These are phyloP conservation scores for Gonium pectorale DNA, from an alignment of 139 green algal species.

Conservation along the genomic window DNA sequence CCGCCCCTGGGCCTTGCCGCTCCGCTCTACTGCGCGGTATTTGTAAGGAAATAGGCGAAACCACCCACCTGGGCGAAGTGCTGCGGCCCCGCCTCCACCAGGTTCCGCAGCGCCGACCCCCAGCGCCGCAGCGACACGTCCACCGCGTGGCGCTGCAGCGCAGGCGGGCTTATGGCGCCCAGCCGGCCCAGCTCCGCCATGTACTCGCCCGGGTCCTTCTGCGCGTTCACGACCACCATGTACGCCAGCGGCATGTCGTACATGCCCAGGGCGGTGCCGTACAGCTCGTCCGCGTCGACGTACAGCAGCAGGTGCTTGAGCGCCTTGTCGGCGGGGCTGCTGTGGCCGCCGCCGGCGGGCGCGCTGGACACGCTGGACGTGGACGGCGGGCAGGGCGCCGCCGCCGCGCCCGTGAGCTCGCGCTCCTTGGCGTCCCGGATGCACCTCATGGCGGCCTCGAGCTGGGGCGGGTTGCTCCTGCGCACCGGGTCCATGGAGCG, in stretches of 20 bases:
- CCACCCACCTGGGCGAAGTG: conserved; percentile 65
- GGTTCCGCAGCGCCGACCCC: conserved; percentile 68
- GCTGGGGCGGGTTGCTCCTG: conserved; percentile 69
- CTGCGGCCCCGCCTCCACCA: conserved; percentile 70
- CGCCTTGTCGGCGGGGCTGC: conserved; percentile 65
- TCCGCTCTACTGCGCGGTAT: too few relatives aligned
- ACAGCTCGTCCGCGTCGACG: conserved; percentile 82
- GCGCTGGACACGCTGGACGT: too few relatives aligned
- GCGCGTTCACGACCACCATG: conserved; percentile 87
- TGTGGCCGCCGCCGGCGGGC: not conserved
- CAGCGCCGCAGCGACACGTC: conserved; percentile 84
- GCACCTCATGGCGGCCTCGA: conserved; percentile 79
- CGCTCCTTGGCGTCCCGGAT: conserved; percentile 77
- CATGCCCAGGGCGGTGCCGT: conserved; percentile 86
- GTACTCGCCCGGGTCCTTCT: conserved; percentile 94
- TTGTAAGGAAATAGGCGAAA: too few relatives aligned
- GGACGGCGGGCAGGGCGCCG: not conserved
- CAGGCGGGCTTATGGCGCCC: conserved; percentile 31
- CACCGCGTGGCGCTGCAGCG: conserved; percentile 65
- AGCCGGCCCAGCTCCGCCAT: conserved; percentile 84
- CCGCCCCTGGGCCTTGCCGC: too few relatives aligned
- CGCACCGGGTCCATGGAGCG: not conserved
- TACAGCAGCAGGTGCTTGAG: conserved; percentile 91
- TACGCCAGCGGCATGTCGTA: conserved; percentile 95
- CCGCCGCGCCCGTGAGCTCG: conserved; percentile 49